These are phyloP conservation scores for Colletotrichum sp. DNA, from an alignment of 2,329 filamentous ascomycete species.

Conservation along the genomic window DNA sequence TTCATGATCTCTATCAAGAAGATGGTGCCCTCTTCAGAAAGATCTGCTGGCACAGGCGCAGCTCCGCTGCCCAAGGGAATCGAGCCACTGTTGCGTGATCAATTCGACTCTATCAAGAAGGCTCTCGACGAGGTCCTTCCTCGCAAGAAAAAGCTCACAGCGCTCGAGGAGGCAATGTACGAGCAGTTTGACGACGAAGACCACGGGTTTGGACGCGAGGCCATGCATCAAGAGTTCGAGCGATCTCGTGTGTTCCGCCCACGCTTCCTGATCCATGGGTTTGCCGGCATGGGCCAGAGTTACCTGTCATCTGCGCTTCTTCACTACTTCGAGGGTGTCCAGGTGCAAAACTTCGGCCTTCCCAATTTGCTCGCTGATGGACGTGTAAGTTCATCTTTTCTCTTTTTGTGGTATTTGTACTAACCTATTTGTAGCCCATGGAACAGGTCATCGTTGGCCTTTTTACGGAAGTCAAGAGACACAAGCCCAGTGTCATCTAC, in stretches of 20 bases:
- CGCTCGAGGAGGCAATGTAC: slow-evolving; percentile 91
- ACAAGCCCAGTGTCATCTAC: slow-evolving; percentile 96
- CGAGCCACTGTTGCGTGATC: slow-evolving; percentile 78
- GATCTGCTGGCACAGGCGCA: slow-evolving; percentile 85
- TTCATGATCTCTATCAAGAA: slow-evolving; percentile 98
- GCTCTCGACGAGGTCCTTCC: slow-evolving; percentile 81
- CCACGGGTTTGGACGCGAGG: slow-evolving; percentile 84
- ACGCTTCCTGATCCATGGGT: slow-evolving; percentile 81
- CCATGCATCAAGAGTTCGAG: slow-evolving; percentile 79
- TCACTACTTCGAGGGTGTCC: slow-evolving; percentile 90
- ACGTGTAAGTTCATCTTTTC: slow-evolving; percentile 57
- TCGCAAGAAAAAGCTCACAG: slow-evolving; percentile 83
- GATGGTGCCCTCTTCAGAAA: slow-evolving; percentile 92
- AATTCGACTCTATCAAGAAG: slow-evolving; percentile 72
- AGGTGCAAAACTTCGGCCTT: slow-evolving; percentile 94
- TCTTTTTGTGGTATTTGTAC: background rate
- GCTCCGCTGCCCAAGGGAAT: slow-evolving; percentile 80
- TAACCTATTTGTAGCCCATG: slow-evolving; percentile 55
- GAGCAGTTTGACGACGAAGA: slow-evolving; percentile 85
- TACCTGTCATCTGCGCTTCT: slow-evolving; percentile 87
- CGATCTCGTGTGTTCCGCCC: slow-evolving; percentile 87
- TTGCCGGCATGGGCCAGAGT: slow-evolving; percentile 88
- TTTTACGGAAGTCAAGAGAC: slow-evolving; percentile 90
- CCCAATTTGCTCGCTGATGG: slow-evolving; percentile 86
- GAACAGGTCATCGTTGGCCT: slow-evolving; percentile 91